Evolutionary conservation across 164 flowering plant genomes (phyloP).

Genomic region (Tinospora cordifolia): DNA sequence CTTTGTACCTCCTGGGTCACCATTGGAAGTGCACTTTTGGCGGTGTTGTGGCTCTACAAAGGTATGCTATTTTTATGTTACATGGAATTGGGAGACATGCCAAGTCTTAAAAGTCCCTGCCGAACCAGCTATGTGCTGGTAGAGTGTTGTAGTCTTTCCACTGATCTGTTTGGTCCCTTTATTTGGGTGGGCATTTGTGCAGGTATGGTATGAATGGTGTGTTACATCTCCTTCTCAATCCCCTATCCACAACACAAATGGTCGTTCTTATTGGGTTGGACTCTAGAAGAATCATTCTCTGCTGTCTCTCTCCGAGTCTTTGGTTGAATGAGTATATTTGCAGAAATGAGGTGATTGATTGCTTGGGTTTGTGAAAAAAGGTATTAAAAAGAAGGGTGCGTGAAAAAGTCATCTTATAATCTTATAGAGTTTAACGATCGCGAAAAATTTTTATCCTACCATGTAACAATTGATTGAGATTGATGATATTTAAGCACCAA

Average conservation of each 20-base stretch:
- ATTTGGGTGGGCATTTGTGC: slow-evolving; percentile 4
- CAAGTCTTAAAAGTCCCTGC: background rate
- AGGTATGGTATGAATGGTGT: slow-evolving; percentile 99
- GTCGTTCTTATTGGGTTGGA: slow-evolving; percentile 99
- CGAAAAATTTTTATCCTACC: no score
- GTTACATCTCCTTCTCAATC: slow-evolving; percentile 52
- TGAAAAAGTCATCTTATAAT: no score
- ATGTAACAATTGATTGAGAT: no score
- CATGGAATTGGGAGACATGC: background rate
- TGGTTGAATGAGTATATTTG: background rate
- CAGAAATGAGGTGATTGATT: background rate
- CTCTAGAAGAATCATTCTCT: slow-evolving; percentile 29
- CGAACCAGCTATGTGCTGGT: background rate
- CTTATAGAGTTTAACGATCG: no score
- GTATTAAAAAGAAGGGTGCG: no score
- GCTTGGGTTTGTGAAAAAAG: no score
- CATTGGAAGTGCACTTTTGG: slow-evolving; percentile 84
- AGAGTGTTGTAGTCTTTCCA: background rate
- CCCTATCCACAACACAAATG: slow-evolving; percentile 78
- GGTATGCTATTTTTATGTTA: slow-evolving; percentile 36
- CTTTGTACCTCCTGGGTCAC: slow-evolving; percentile 45
- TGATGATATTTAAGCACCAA: no score
- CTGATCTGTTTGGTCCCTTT: background rate
- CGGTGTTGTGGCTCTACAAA: slow-evolving; percentile 81
- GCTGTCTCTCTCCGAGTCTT: background rate